Evolutionary conservation across 2,329 filamentous ascomycete species (phyloP), one percentile per base, ranked within the genome.

Genomic region (Penicillium crustosum): DNA sequence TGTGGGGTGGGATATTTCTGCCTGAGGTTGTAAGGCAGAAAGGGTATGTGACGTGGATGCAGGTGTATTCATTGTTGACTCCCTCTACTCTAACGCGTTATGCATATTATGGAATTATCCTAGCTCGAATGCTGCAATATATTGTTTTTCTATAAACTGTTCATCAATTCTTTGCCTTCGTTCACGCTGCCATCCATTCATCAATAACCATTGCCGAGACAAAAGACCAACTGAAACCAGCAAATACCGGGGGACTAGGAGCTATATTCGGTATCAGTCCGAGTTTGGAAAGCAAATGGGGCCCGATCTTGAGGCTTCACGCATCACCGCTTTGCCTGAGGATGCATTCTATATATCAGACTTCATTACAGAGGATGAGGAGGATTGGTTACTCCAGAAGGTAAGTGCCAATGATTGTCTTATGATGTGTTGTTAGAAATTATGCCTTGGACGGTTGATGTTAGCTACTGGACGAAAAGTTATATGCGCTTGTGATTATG

Each of bases 331-430:
- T 10, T 58, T 78, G 38, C 72, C 75, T 1, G 63, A 68, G 4
- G 70, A 68, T 35, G 89, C 91, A 53, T 96, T 88, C 78, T 97
- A 97, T 77, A 88, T 97, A 57, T 83, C 91, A 8, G 81, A 93
- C 72, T 97, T 97, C 77, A 89, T 97, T 72, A 88, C 83, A 5
- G 74, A 80, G 54, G 84, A 88, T 44, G 92, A 97, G 75, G 91
- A 96, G 77, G 73, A 78, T 33, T 69, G 77, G 8, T 83, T 97
- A 8, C 77, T 96, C 48, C 77, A 85, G 53, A 94, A 91, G 81
- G 90, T 89, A 68, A 47, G 67, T 59, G 31, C 36, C 31, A 29
- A 45, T 49, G 27, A 23, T 10, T 49, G 25, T 29, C 7, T 54
- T 21, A n/a, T 33, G 25, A 23, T n/a, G 8, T 48, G 13, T 54